phyloP scores from a whole-genome alignment of 2,329 filamentous ascomycete genomes.

The Fusarium sarcochroum region DNA sequence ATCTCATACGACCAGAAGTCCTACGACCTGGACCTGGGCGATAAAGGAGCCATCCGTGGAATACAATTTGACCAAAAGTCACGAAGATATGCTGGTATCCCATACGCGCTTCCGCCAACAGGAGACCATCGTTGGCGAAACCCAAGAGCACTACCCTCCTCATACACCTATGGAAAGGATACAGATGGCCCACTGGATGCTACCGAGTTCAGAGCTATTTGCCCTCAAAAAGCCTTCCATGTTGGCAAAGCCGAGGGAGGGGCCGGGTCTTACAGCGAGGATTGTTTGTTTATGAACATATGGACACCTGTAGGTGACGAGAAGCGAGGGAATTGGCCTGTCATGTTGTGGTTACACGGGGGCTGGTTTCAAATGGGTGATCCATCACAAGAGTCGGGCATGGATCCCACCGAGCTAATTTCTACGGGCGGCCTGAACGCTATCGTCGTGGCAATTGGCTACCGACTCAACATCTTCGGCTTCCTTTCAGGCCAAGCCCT shows the following conservation, averaged over 20 bases:
- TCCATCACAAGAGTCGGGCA: not conserved
- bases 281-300: conserved; percentile 6
- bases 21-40: too few relatives aligned
- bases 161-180: not conserved
- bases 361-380: not conserved
- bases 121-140: not conserved
- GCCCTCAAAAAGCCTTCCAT: not conserved
- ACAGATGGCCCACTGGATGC: not conserved
- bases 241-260: not conserved
- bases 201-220: not conserved
- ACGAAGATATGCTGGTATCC: not conserved
- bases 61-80: too few relatives aligned
- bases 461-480: not conserved
- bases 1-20: too few relatives aligned
- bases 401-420: not conserved
- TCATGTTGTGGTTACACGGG: not conserved
- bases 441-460: not conserved
- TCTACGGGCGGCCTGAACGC: not conserved
- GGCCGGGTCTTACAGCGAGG: not conserved
- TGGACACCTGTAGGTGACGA: not conserved
- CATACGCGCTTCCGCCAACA: not conserved
- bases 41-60: too few relatives aligned
- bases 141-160: not conserved
- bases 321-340: not conserved
- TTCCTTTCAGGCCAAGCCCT: not conserved